Evolutionary conservation across 257 asterid genomes (phyloP), one percentile per base, ranked within the genome.

Genomic region (Jacaranda mimosifolia): DNA sequence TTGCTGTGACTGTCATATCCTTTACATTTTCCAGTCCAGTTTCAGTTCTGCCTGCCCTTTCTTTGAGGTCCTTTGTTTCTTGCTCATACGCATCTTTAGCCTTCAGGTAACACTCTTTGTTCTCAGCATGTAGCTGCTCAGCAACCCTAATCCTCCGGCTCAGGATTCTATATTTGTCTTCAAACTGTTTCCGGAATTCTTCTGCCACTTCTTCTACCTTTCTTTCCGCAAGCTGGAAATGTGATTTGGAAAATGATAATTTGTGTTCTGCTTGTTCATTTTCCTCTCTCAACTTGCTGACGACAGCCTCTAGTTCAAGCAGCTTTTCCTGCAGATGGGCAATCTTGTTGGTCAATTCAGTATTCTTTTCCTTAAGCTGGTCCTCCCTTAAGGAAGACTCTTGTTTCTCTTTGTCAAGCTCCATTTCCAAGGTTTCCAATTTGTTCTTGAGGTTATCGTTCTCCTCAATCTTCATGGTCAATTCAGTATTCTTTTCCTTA

Each of bases 91-190:
- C 19, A 6, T 86, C 88, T 80, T 78, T 85, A 1, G 91, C 82
- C 58, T 88, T 86, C 42, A 69, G 57, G 78, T 79, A 90, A 90
- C 92, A 91, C 6, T 94, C 98, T 58, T 85, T 89, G 84, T 78
- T 82, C 86, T 95, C 99, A 1, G 83, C 82, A 46, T 95, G 99
- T 49, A 92, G 77, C 77, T 95, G 98, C 72, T 95, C 99, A 1
- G 98, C 96, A 0, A 95, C 97, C 7, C 88, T 82, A 59, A 95
- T 95, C 65, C 99, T 88, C 10, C 94, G 74, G 82, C 98, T 92
- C 19, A 95, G 80, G 63, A 95, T 90, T 39, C 91, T 80, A 67
- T 85, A 84, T 35, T 92, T 86, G 77, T 90, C 99, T 53, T 91
- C 98, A 43, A 85, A 86, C 53, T 79, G 89, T 51, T 93, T 91